Evolutionary conservation across 1,139 yeast genomes (phyloP).

Genomic region (Taphrina betulina): DNA sequence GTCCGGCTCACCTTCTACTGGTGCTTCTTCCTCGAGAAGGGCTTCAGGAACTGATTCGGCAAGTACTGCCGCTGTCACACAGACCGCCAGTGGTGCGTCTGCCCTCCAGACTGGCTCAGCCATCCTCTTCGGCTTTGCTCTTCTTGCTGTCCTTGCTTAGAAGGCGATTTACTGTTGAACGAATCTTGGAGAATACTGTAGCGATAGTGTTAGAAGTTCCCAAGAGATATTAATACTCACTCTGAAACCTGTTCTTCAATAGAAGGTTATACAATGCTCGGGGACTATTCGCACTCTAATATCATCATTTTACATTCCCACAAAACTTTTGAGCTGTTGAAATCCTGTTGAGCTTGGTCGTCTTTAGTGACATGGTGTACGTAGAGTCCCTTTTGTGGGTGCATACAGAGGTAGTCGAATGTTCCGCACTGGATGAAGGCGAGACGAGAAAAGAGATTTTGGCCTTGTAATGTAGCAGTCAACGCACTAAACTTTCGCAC

Average conservation of each 20-base stretch:
- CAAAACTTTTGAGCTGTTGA: neutral
- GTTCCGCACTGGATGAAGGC: neutral
- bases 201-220: too few relatives aligned
- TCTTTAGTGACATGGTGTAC: neutral
- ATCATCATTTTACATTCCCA: constrained; percentile 1
- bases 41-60: constrained; percentile 5
- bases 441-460: neutral
- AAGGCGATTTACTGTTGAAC: too few relatives aligned
- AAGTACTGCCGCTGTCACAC: neutral
- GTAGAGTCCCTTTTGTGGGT: too few relatives aligned
- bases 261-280: too few relatives aligned
- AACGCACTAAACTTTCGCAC: neutral
- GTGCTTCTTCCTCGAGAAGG: too few relatives aligned
- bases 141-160: too few relatives aligned
- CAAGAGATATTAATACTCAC: too few relatives aligned
- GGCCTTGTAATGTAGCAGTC: constrained; percentile 6
- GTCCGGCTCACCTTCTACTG: constrained; percentile 1
- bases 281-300: too few relatives aligned
- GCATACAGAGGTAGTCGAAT: constrained; percentile 3
- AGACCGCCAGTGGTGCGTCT: neutral
- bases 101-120: neutral
- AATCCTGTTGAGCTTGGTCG: neutral
- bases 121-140: neutral
- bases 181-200: too few relatives aligned
- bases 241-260: too few relatives aligned